Evolutionary conservation across 352 stramenopile species (phyloP).

Genomic region (Phytophthora pinifolia): DNA sequence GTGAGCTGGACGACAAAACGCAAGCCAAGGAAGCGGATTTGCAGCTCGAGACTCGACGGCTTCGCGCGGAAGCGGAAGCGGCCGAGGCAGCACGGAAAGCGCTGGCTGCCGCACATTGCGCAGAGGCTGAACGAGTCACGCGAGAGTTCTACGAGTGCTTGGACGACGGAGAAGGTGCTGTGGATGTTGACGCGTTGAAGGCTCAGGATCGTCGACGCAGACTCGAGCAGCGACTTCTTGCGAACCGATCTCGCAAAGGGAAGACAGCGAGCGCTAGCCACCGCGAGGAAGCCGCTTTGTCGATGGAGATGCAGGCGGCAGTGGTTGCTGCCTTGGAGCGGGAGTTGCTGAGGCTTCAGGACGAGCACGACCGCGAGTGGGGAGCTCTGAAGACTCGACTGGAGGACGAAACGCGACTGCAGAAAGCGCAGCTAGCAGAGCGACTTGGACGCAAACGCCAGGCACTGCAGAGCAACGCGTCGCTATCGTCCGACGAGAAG

Average conservation of each 20-base stretch:
- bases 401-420: conserved; percentile 32
- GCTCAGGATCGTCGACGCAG: conserved; percentile 17
- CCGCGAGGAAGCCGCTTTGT: background rate
- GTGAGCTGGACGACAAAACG: conserved; percentile 24
- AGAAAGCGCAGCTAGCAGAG: conserved; percentile 34
- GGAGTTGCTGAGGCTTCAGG: conserved; percentile 33
- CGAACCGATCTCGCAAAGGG: conserved; percentile 13
- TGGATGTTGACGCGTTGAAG: conserved; percentile 17
- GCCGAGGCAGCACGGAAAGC: conserved; percentile 29
- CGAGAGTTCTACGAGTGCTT: conserved; percentile 28
- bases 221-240: conserved; percentile 27
- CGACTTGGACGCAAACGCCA: conserved; percentile 39
- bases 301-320: conserved; percentile 2
- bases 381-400: conserved; percentile 26
- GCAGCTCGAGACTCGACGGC: conserved; percentile 14
- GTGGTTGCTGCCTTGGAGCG: conserved; percentile 23
- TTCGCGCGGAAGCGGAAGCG: conserved; percentile 22
- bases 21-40: conserved; percentile 12
- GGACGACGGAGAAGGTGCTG: conserved; percentile 5
- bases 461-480: conserved; percentile 13
- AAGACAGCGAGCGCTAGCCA: background rate
- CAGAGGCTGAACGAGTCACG: conserved; percentile 31
- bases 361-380: conserved; percentile 38
- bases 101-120: conserved; percentile 24
- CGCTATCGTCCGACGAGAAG: conserved; percentile 13